Evolutionary conservation across 2,329 filamentous ascomycete genomes (phyloP), one percentile per base, ranked within the genome.

Genomic region (Simplicillium aogashimaense): DNA sequence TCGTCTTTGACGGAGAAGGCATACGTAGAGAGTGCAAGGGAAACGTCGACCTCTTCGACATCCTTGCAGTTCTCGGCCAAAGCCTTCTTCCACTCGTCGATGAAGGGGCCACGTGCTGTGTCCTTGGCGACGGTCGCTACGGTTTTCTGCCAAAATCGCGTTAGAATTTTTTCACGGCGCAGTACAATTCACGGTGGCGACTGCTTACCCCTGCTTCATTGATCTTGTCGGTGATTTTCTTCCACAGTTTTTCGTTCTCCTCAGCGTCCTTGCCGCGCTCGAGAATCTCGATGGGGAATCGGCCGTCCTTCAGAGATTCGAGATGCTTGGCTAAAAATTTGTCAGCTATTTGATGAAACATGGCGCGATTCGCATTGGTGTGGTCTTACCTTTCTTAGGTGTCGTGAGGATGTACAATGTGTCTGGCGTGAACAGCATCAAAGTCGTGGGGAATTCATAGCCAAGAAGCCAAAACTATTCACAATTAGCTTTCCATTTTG

Each of bases 361-460:
- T 25, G 13, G 17, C 25, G 32, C 32, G 29, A 15, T 31, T 17
- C 14, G 16, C 33, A n/a, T 30, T 30, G 29, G 12, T 15, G 30
- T 29, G 7, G 16, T n/a, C 50, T 31, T 58, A 94, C 88, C 90
- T 78, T 98, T 98, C 68, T 98, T 98, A 43, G 86, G 83, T 6
- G 92, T 98, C 7, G 92, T 98, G 49, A 98, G 80, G 44, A 97
- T 83, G 65, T 92, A 94, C 52, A 97, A 72, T 36, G 80, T 79
- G 45, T 97, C 92, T 45, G 81, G 69, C 1, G 90, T 97, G 60
- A 98, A 81, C 39, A 98, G 74, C 71, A 98, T 87, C 47, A 98
- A 71, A 0, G 92, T 98, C 31, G 90, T 89, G 29, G 92, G 92
- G 57, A 98, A 98, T 62, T 98, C 92, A 70, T 98, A 98, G 54